Evolutionary conservation across 2,329 filamentous ascomycete genomes (phyloP), one percentile per base, ranked within the genome.

Genomic region (Colletotrichum sp.): DNA sequence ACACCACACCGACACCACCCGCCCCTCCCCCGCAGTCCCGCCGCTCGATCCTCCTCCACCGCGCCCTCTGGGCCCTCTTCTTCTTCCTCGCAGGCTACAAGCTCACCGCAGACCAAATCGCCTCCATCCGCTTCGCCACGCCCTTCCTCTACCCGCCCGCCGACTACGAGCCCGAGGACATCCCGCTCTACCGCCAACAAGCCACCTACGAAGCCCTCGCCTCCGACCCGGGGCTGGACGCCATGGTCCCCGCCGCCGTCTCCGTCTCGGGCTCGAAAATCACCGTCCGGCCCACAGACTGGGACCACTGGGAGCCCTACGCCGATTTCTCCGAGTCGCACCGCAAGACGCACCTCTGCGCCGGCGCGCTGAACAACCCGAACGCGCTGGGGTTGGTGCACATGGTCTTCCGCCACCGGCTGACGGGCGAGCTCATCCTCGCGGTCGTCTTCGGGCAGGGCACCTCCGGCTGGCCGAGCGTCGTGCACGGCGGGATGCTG

Each of bases 401-500:
- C 36, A 80, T 80, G 72, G 80, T 84, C 77, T 85, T 86, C 77
- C 79, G 78, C 60, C 81, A 73, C 76, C 72, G n/a, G 52, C 76
- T 6, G 78, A 82, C 34, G 68, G 81, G 21, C 78, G 73, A 82
- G 66, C 78, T 84, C 52, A 76, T 80, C 8, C 79, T 83, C 6
- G 79, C 86, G 26, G 80, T 84, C 63, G 77, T 81, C 2, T 79
- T 86, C 24, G 84, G 84, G 3, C 78, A 82, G 3, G 83, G 82
- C 4, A 79, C 85, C 10, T 81, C 79, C 3, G 84, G 85, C 2
- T 83, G 81, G 60, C 78, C 81, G 2, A 78, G 78, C 15, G 70
- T 85, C 18, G 77, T 85, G 8, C 85, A 87, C 75, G 85, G 85
- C 9, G 85, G 85, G 21, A 79, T 86, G 73, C 79, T 82, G 16